Evolutionary conservation across 2,329 filamentous ascomycete genomes (phyloP).

Genomic region (Penicillium sp.): DNA sequence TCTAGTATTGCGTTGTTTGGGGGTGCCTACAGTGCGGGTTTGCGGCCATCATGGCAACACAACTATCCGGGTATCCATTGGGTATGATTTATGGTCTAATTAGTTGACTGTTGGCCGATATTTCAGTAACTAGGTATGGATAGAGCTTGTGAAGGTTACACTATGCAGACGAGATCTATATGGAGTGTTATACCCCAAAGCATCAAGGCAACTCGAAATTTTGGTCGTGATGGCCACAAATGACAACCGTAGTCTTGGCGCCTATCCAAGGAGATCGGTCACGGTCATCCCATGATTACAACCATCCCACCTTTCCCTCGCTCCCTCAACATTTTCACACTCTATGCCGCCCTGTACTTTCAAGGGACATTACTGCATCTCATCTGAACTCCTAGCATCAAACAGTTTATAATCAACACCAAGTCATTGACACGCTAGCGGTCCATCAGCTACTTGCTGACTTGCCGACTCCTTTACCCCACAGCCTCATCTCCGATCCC

Average conservation of each 20-base stretch:
- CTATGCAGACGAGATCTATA: too few species aligned
- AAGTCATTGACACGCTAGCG: conserved; percentile 21
- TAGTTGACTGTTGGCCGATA: too few species aligned
- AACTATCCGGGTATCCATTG: too few species aligned
- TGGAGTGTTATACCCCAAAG: too few species aligned
- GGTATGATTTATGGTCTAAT: too few species aligned
- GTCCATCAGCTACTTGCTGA: conserved; percentile 19
- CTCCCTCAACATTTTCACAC: conserved; percentile 5
- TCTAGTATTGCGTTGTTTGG: background rate
- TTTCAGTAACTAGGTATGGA: too few species aligned
- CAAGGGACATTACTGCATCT: background rate
- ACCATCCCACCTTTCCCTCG: conserved; percentile 18
- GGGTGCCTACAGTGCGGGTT: background rate
- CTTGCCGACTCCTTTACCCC: conserved; percentile 24
- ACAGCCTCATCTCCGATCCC: conserved; percentile 22
- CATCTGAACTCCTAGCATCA: background rate
- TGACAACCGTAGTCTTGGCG: conserved; percentile 5
- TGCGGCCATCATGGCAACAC: too few species aligned
- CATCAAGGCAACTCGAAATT: too few species aligned
- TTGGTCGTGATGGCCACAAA: too few species aligned
- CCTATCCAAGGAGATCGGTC: conserved; percentile 13
- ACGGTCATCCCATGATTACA: conserved; percentile 24
- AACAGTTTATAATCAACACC: conserved; percentile 4
- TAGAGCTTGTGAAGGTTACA: too few species aligned
- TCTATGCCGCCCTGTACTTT: conserved; percentile 9